A percentile compares a stretch with the other conserved stretches of the same genome.
phyloP scores from a whole-genome alignment of 495 filamentous ascomycete species.

The Venustampulla echinocandica region DNA sequence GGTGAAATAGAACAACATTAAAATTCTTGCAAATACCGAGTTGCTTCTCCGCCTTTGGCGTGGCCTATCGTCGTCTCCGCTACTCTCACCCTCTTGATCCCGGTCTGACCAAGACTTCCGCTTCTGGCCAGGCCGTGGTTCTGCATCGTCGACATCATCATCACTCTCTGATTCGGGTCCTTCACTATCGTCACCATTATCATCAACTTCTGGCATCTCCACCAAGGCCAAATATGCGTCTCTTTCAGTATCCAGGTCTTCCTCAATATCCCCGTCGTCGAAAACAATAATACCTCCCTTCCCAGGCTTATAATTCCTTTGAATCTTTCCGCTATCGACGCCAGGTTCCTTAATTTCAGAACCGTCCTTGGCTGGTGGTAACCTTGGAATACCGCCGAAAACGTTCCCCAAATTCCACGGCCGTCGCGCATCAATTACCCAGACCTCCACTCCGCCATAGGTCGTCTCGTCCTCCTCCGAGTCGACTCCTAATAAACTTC shows the following conservation, averaged over 20 bases:
- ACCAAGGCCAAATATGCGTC: constrained; percentile 74
- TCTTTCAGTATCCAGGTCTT: constrained; percentile 64
- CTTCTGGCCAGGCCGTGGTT: constrained; percentile 46
- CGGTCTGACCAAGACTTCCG: constrained; percentile 77
- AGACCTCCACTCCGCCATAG: constrained; percentile 70
- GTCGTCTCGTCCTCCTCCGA: constrained; percentile 43
- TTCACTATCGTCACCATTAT: constrained; percentile 44
- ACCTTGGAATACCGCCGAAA: constrained; percentile 60
- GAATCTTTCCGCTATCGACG: constrained; percentile 58
- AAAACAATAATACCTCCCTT: constrained; percentile 82
- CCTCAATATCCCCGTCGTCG: constrained; percentile 94
- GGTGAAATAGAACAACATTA: constrained; percentile 21
- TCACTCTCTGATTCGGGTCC: constrained; percentile 30
- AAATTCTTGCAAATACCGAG: constrained; percentile 49
- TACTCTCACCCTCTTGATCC: constrained; percentile 56
- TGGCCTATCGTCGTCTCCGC: constrained; percentile 50
- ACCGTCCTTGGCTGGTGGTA: constrained; percentile 27
- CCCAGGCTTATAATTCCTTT: constrained; percentile 60
- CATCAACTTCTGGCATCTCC: constrained; percentile 85
- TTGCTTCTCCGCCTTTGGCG: constrained; percentile 76
- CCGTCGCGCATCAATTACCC: constrained; percentile 83
- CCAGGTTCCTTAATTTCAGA: constrained; percentile 38
- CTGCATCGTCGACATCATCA: constrained; percentile 23
- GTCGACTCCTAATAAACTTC: constrained; percentile 59
- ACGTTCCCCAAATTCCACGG: constrained; percentile 95